Percentiles rank a stretch among this genome's conserved stretches.
Conservation (phyloP, 2,329 filamentous ascomycete species). For the Penicillium frequentans region DNA sequence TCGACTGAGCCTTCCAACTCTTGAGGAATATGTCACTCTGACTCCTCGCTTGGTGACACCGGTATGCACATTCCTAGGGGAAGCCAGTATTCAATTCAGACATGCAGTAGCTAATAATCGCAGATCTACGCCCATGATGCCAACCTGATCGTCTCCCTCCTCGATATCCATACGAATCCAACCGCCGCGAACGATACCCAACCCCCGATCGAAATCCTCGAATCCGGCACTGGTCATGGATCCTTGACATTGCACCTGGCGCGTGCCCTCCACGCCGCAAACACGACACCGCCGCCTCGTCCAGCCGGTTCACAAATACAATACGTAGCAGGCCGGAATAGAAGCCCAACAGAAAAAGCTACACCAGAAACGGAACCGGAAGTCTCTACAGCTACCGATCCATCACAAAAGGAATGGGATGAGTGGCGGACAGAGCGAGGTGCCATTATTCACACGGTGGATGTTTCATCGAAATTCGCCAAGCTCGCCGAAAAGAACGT, state of each 20-base stretch:
- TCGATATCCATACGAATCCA: slow-evolving; percentile 67
- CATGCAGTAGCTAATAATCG: slow-evolving; percentile 15
- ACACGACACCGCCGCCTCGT: slow-evolving; percentile 53
- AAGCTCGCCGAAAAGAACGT: slow-evolving; percentile 65
- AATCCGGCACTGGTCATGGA: slow-evolving; percentile 84
- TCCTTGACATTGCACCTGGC: slow-evolving; percentile 74
- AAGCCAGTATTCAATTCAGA: background rate
- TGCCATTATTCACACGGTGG: slow-evolving; percentile 74
- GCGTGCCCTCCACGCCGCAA: slow-evolving; percentile 72
- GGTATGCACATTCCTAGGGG: slow-evolving; percentile 44
- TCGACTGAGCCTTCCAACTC: slow-evolving; percentile 63
- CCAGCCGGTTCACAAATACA: slow-evolving; percentile 36
- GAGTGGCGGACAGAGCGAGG: slow-evolving; percentile 54
- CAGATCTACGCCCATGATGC: slow-evolving; percentile 75
- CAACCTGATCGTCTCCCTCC: slow-evolving; percentile 70
- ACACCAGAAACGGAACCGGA: slow-evolving; percentile 13
- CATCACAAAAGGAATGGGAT: slow-evolving; percentile 41
- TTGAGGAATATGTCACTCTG: slow-evolving; percentile 71
- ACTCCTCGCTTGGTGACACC: slow-evolving; percentile 73
- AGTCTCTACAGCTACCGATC: slow-evolving; percentile 6
- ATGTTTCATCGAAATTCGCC: slow-evolving; percentile 63
- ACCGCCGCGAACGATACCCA: slow-evolving; percentile 31
- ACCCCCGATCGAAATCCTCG: slow-evolving; percentile 69
- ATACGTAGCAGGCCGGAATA: slow-evolving; percentile 27
- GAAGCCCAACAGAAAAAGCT: slow-evolving; percentile 23